Percentiles rank a stretch among this genome's conserved stretches.
Conservation (phyloP, 2,329 filamentous ascomycete genomes). For the Ceratocystis ficicola region DNA sequence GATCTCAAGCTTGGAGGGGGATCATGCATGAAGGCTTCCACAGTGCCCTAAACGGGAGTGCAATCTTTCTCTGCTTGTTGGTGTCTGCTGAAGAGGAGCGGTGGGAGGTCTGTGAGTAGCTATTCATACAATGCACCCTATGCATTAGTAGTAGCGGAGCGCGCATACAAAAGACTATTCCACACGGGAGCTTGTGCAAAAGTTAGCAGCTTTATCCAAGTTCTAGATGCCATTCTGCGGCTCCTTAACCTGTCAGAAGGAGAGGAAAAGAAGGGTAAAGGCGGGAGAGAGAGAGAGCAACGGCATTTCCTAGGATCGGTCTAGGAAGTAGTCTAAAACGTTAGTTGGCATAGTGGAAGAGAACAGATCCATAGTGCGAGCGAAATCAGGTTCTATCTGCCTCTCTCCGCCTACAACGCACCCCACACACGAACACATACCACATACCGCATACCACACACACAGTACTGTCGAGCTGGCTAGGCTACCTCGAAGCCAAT, state of each 20-base stretch:
- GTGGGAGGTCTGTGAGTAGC: neutral
- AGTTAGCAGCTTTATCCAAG: neutral
- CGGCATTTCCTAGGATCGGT: too few species aligned
- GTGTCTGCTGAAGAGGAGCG: neutral
- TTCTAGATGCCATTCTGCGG: neutral
- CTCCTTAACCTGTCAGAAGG: neutral
- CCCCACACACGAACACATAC: neutral
- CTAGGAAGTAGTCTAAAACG: too few species aligned
- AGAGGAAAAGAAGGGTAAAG: neutral
- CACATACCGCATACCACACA: neutral
- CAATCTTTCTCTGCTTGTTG: neutral
- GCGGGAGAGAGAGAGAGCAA: neutral
- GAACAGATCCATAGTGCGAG: too few species aligned
- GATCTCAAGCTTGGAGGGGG: too few species aligned
- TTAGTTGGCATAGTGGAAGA: too few species aligned
- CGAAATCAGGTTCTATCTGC: too few species aligned
- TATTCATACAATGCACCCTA: neutral
- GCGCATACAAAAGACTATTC: neutral
- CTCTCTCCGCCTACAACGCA: too few species aligned
- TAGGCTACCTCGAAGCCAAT: too few species aligned
- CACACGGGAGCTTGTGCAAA: neutral
- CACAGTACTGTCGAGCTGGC: too few species aligned
- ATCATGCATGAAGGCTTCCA: too few species aligned
- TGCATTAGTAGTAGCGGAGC: neutral
- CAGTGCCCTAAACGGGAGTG: neutral